These are phyloP conservation scores for Pyrus betulifolia DNA, from an alignment of 306 rosid species.

Conservation along the genomic window DNA sequence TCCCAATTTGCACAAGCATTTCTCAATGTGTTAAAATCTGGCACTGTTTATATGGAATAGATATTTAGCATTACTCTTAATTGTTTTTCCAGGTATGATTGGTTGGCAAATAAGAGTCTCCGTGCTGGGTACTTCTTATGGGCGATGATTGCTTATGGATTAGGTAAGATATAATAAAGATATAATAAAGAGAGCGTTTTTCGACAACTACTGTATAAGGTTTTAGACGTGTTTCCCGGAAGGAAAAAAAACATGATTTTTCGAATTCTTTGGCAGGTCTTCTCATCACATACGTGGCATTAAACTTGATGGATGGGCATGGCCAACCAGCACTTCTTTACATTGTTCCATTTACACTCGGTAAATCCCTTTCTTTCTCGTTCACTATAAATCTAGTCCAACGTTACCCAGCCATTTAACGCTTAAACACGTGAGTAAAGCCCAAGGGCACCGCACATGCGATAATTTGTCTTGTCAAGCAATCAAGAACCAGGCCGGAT, in stretches of 20 bases:
- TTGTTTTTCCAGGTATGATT: constrained; percentile 61
- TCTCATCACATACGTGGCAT: constrained; percentile 79
- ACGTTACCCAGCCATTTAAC: background rate
- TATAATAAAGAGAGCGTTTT: background rate
- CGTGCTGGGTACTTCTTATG: constrained; percentile 83
- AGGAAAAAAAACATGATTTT: background rate
- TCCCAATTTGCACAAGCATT: constrained; percentile 4
- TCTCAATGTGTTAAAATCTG: background rate
- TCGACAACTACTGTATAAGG: background rate
- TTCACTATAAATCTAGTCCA: background rate
- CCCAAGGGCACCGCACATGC: background rate
- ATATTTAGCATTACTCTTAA: background rate
- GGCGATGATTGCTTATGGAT: constrained; percentile 93
- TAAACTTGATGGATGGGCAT: constrained; percentile 95
- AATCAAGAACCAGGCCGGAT: background rate
- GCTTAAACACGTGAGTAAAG: background rate
- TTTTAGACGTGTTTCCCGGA: background rate
- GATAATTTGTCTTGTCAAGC: background rate
- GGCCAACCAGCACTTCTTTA: constrained; percentile 98
- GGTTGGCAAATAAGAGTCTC: constrained; percentile 73
- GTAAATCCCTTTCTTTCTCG: constrained; percentile 26
- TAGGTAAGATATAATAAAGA: constrained; percentile 40
- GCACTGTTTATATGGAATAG: background rate
- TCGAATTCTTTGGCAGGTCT: constrained; percentile 52
- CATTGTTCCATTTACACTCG: constrained; percentile 90